Conservation (phyloP, 164 flowering plant genomes). For the Vitis vinifera region DNA sequence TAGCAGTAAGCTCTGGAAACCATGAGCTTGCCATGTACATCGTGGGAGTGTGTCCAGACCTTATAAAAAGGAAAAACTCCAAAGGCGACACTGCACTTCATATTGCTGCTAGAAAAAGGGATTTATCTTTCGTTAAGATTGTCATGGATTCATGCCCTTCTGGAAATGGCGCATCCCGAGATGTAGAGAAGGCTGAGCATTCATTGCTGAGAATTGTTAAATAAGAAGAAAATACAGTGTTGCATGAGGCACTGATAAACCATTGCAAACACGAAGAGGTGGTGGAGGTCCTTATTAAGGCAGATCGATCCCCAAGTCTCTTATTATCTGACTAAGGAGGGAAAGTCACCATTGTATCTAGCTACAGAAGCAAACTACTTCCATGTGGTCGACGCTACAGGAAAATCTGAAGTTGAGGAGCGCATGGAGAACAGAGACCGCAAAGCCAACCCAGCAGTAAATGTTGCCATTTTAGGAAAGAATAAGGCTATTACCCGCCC, state of each 20-base stretch:
- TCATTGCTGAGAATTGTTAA: not conserved
- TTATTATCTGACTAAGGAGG: not conserved
- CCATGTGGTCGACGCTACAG: not conserved
- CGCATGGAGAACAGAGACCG: too few species aligned
- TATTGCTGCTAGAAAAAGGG: not conserved
- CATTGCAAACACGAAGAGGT: not conserved
- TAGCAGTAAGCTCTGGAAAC: too few species aligned
- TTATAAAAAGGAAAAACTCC: not conserved
- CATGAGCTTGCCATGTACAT: too few species aligned
- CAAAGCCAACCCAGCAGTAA: not conserved
- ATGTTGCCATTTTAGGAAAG: conserved; percentile 1
- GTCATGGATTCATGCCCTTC: not conserved
- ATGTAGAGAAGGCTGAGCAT: not conserved
- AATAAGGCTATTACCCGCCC: not conserved
- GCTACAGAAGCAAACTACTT: not conserved
- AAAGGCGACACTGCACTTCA: conserved; percentile 1
- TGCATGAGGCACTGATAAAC: not conserved
- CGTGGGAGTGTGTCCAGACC: too few species aligned
- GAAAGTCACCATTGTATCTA: not conserved
- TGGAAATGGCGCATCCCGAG: too few species aligned
- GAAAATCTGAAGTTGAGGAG: not conserved
- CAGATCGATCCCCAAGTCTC: not conserved
- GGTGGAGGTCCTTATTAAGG: not conserved
- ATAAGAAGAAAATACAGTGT: not conserved
- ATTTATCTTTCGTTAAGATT: not conserved